Evolutionary conservation across 345 rosid species (phyloP), one percentile per base, ranked within the genome.

Genomic region (Citrus medica): DNA sequence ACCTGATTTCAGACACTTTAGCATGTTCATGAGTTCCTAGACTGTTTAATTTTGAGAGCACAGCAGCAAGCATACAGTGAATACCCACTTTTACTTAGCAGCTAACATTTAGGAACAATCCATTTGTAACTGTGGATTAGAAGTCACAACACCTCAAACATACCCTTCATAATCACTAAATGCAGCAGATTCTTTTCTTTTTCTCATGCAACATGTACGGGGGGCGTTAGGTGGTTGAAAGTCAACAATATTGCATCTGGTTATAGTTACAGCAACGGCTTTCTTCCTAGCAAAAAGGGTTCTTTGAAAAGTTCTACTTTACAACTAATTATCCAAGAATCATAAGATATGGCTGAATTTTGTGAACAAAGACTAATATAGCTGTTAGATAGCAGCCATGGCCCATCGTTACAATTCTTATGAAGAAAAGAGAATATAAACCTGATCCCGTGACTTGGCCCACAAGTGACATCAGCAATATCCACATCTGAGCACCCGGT

Each of bases 361-460:
- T n/a, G 6, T 24, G 53, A 3, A 37, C 21, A 25, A 70, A 46
- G 48, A 10, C 5, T 28, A 12, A 40, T 9, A 3, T 25, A 22
- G 25, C 28, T 56, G 66, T 68, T 7, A 2, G 9, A 32, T 14
- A 14, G 33, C 61, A 76, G 63, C 32, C 32, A 48, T 19, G 14
- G 37, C 10, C 19, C 33, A 42, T 12, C 16, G 46, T 40, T 48
- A 48, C 65, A 33, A 71, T 62, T 4, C 22, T 38, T 56, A 22
- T 30, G 14, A 53, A 3, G 30, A 21, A 74, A 42, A 56, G 67
- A 33, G 69, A 30, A 22, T 27, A 22, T 35, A 30, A 83, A 93
- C 98, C 98, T 90, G 87, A 94, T 92, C 78, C 98, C 98, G 85
- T 93, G 98, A 83, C 97, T 90, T 14, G 97, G 97, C 59, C 97